Percentiles rank a stretch among this genome's conserved stretches.
These are phyloP conservation scores for Geotrichum ghanense DNA, from an alignment of 805 yeast genomes.

Conservation along the genomic window DNA sequence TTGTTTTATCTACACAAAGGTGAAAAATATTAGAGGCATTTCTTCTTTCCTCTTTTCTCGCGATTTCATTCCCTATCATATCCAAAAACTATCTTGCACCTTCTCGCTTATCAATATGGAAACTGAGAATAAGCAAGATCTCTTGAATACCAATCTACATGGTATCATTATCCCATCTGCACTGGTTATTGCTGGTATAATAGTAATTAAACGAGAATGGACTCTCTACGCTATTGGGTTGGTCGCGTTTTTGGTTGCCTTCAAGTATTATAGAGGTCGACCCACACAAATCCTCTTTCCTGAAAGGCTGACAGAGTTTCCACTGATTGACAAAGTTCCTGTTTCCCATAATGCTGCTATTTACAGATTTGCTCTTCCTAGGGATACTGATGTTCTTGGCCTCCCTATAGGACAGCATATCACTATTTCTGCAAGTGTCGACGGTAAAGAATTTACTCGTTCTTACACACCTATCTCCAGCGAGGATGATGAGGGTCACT, in stretches of 20 bases:
- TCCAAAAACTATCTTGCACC: too few relatives aligned
- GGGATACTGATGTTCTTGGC: slow-evolving; percentile 62
- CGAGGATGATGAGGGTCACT: slow-evolving; percentile 60
- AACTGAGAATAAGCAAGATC: background rate
- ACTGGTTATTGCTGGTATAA: slow-evolving; percentile 19
- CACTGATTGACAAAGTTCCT: slow-evolving; percentile 63
- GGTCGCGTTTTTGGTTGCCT: slow-evolving; percentile 16
- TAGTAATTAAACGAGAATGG: slow-evolving; percentile 19
- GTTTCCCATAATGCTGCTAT: slow-evolving; percentile 22
- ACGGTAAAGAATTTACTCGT: slow-evolving; percentile 71
- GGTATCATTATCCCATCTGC: slow-evolving; percentile 23
- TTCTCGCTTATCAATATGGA: background rate
- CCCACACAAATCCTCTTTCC: slow-evolving; percentile 40
- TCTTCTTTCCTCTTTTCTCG: too few relatives aligned
- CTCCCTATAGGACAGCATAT: slow-evolving; percentile 94
- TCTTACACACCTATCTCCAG: slow-evolving; percentile 70
- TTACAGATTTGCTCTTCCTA: slow-evolving; percentile 71
- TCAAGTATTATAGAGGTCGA: slow-evolving; percentile 21
- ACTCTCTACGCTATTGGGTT: slow-evolving; percentile 13
- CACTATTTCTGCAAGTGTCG: slow-evolving; percentile 60
- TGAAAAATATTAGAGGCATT: too few relatives aligned
- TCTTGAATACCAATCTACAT: slow-evolving; percentile 20
- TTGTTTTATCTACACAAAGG: too few relatives aligned
- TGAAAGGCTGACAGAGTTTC: slow-evolving; percentile 62
- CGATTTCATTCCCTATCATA: too few relatives aligned